Evolutionary conservation across 2,329 filamentous ascomycete genomes (phyloP).

Genomic region (Ceratocystis ficicola): DNA sequence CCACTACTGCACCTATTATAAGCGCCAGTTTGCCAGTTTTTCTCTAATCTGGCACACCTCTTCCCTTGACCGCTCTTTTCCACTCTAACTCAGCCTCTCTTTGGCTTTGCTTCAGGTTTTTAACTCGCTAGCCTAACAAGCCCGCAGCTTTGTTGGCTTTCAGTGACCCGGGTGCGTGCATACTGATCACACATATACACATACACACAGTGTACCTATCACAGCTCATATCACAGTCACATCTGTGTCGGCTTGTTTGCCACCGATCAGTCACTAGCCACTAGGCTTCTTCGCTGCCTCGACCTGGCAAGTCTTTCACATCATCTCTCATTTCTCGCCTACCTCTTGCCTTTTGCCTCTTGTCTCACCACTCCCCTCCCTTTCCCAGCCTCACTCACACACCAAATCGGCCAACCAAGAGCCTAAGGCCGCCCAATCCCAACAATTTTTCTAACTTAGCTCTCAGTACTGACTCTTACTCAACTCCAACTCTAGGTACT

Average conservation of each 20-base stretch:
- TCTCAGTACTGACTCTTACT: not conserved
- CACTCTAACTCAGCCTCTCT: not conserved
- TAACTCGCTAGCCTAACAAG: not conserved
- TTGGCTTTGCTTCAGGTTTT: not conserved
- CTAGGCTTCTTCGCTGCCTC: too few relatives aligned
- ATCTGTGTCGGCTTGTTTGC: too few relatives aligned
- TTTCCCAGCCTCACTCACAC: too few relatives aligned
- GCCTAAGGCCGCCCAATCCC: too few relatives aligned
- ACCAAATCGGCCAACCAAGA: too few relatives aligned
- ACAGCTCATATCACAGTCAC: not conserved
- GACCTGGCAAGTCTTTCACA: too few relatives aligned
- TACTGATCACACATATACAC: not conserved
- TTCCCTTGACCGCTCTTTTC: not conserved
- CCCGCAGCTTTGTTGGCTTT: not conserved
- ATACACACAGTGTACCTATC: not conserved
- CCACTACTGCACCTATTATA: not conserved
- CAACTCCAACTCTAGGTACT: not conserved
- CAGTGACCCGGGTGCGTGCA: not conserved
- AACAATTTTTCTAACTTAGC: not conserved
- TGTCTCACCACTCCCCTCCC: too few relatives aligned
- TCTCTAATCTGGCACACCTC: not conserved
- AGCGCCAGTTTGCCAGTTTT: not conserved
- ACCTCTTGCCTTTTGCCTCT: too few relatives aligned
- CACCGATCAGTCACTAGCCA: too few relatives aligned
- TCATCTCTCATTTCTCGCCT: too few relatives aligned